Percentiles rank a stretch among this genome's conserved stretches.
These are phyloP conservation scores for Hansfordia pulvinata DNA, from an alignment of 2,329 filamentous ascomycete genomes.

Conservation along the genomic window DNA sequence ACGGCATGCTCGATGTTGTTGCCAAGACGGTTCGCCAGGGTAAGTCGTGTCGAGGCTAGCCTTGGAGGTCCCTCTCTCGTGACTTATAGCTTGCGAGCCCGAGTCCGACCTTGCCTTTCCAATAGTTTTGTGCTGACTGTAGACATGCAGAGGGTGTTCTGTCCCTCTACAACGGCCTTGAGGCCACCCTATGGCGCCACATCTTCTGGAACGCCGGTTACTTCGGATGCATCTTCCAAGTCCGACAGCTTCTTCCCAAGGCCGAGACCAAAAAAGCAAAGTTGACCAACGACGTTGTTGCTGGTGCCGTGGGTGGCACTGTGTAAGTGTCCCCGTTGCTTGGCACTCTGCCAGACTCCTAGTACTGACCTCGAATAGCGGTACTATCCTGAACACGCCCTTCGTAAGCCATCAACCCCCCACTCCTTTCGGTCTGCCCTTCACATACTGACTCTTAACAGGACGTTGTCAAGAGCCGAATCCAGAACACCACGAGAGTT, in stretches of 20 bases:
- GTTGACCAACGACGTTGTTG: slow-evolving; percentile 77
- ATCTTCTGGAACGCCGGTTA: slow-evolving; percentile 49
- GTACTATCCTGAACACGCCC: slow-evolving; percentile 88
- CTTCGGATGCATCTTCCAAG: slow-evolving; percentile 98
- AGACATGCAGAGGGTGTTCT: slow-evolving; percentile 82
- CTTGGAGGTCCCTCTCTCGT: no score
- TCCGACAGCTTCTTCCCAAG: slow-evolving; percentile 69
- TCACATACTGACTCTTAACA: no score
- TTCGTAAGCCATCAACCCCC: no score
- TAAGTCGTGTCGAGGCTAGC: no score
- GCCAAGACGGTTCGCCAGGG: slow-evolving; percentile 66
- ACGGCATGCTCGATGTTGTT: slow-evolving; percentile 67
- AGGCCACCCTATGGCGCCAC: slow-evolving; percentile 94
- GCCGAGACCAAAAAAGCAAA: slow-evolving; percentile 69
- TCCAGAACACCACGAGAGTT: slow-evolving; percentile 84
- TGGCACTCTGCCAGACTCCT: no score
- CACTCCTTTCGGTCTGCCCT: no score
- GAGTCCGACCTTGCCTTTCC: no score
- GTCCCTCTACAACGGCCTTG: slow-evolving; percentile 90
- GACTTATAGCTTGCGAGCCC: no score
- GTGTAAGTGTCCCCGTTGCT: slow-evolving; percentile 21
- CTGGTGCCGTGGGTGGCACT: slow-evolving; percentile 79
- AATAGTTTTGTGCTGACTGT: no score
- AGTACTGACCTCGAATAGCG: slow-evolving; percentile 17
- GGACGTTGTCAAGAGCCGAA: slow-evolving; percentile 96